These are phyloP conservation scores for Nakaseomyces kungkrabaensis DNA, from an alignment of 1,139 yeast genomes.

Conservation along the genomic window DNA sequence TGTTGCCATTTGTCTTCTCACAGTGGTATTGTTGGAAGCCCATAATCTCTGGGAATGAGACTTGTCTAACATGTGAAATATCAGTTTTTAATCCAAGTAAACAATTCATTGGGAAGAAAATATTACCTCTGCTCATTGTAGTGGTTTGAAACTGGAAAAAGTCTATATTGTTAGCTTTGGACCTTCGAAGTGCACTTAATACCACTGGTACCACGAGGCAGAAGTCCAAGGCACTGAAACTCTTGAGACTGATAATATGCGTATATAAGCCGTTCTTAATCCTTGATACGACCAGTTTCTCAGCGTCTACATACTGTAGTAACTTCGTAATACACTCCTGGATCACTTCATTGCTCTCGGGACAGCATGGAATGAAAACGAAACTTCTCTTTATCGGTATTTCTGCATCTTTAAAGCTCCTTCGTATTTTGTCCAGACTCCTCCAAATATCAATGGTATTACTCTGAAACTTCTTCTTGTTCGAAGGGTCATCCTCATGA, in stretches of 20 bases:
- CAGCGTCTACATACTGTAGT: conserved; percentile 12
- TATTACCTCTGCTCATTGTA: conserved; percentile 11
- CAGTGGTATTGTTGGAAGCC: conserved; percentile 10
- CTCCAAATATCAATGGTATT: conserved; percentile 13
- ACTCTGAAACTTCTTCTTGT: neutral
- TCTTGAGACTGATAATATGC: conserved; percentile 8
- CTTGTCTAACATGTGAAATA: neutral
- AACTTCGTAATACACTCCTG: conserved; percentile 11
- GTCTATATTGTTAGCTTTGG: conserved; percentile 8
- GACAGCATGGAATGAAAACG: conserved; percentile 11
- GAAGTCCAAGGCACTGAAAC: conserved; percentile 19
- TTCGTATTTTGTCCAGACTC: conserved; percentile 17
- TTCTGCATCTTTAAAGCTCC: conserved; percentile 9
- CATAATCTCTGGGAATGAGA: conserved; percentile 3
- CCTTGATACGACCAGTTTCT: conserved; percentile 9
- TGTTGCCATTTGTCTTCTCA: conserved; percentile 4
- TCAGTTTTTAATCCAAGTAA: neutral
- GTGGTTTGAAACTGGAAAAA: conserved; percentile 11
- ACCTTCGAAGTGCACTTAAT: conserved; percentile 12
- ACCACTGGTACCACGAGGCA: conserved; percentile 19
- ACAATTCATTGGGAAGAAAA: conserved; percentile 10
- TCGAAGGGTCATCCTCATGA: neutral
- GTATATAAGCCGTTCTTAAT: neutral
- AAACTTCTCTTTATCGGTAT: conserved; percentile 13
- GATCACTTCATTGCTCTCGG: conserved; percentile 4